Evolutionary conservation across 2,329 filamentous ascomycete genomes (phyloP), one percentile per base, ranked within the genome.

Genomic region (Microdochium nivale): DNA sequence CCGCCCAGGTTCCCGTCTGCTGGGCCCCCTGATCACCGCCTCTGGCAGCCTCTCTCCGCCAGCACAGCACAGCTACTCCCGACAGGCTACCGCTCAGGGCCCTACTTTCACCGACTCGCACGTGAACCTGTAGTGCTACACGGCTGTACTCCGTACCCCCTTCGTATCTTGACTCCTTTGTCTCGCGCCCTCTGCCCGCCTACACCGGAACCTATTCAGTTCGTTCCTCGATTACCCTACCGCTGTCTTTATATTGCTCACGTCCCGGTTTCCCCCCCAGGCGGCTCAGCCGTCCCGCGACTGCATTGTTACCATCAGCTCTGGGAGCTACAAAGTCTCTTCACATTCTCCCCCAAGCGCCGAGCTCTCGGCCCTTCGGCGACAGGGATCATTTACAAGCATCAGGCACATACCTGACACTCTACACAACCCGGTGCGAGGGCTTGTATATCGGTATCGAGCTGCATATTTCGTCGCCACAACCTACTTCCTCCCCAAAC

Each of bases 21-120:
- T 44, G 40, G 40, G 40, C 40, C 40, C n/a, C 40, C 40, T 44
- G 40, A 44, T 44, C 40, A 44, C 40, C 40, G 40, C 40, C 40
- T 40, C 35, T 16, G 19, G 11, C 35, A 11, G 16, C 35, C 11
- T 19, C 40, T 11, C n/a, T 19, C 40, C 16, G 19, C 16, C 14
- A 16, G 35, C 35, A 40, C 19, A 9, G 32, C 32, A 9, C 9
- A 8, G 35, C 7, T 4, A 40, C 19, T 4, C 35, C 5, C 14
- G 7, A 14, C 7, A 19, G 35, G 7, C 35, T 40, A 19, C 14
- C 4, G 14, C 14, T 4, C 35, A 40, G 7, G 35, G 4, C 13
- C 35, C 40, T 19, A 8, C 40, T 19, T 19, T 44, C 40, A 44
- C 40, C 40, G 40, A 44, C 40, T 44, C 13, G 40, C 40, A 44